Evolutionary conservation across 2,329 filamentous ascomycete genomes (phyloP), one percentile per base, ranked within the genome.

Genomic region (Fusarium austroafricanum): DNA sequence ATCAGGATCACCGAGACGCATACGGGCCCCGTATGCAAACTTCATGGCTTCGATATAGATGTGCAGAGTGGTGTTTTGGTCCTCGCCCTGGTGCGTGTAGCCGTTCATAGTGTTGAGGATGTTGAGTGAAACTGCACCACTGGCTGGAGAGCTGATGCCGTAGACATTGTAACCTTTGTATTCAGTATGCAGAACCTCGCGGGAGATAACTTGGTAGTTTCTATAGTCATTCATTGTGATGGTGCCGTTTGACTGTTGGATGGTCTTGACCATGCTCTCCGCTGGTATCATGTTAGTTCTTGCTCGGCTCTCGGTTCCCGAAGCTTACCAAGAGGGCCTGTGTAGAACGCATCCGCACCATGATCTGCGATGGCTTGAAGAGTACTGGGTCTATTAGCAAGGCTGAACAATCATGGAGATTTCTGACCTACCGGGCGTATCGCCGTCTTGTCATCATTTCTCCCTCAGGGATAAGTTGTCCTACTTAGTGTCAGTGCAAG

Each of bases 1-100:
- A 2, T 81, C 83, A 0, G 95, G 96, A 76, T 98, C 96, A 6
- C 94, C 95, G 0, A 98, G 86, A 28, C 90, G 84, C n/a, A 89
- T 85, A 58, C 94, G 89, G 71, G 91, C 82, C 6, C 90, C 94
- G 76, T 97, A 98, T 4, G 88, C 94, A 77, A 97, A 98, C 21
- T 93, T 87, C 81, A 97, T 93, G 14, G 94, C 91, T 82, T 98
- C 96, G 74, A 93, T 89, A 68, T 97, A 86, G 15, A 92, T 88
- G 79, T 98, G 96, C 1, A 90, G 90, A 37, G 90, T 93, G 1
- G 96, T 80, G 70, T 93, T 90, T 20, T 78, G 77, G 42, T 86
- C 80, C 61, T 88, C 89, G 26, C 89, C 82, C 37, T 81, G 78
- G 5, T 60, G 20, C 3, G 53, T 80, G 77, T 92, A 97, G 18